A percentile compares a stretch with the other conserved stretches of the same genome.
Conservation (phyloP, 2,329 filamentous ascomycete genomes). For the Fusarium floridanum region DNA sequence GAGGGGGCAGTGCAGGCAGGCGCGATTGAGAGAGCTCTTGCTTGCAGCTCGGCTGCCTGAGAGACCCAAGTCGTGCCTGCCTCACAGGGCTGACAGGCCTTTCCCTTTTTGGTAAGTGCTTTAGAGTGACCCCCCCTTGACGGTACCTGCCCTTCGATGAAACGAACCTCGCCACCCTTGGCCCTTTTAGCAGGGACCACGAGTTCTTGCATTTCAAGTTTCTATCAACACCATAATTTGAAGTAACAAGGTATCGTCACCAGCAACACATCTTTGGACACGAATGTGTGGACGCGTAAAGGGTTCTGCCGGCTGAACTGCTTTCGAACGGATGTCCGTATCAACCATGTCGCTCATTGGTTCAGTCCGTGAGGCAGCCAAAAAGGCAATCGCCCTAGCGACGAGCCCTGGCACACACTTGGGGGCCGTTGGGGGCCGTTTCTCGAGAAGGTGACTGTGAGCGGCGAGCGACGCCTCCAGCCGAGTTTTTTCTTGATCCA, state of each 20-base stretch:
- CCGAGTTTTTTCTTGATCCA: background rate
- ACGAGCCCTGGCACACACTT: slow-evolving; percentile 8
- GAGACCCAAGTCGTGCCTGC: slow-evolving; percentile 12
- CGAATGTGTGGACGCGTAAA: background rate
- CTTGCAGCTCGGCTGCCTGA: slow-evolving; percentile 10
- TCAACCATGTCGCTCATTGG: background rate
- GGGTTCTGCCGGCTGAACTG: background rate
- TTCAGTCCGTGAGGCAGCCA: slow-evolving; percentile 32
- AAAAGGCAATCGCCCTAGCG: slow-evolving; percentile 19
- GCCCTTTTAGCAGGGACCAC: slow-evolving; percentile 1
- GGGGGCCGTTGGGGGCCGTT: slow-evolving; percentile 39
- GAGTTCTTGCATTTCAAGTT: background rate
- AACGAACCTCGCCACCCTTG: slow-evolving; percentile 8
- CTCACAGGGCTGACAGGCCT: slow-evolving; percentile 36
- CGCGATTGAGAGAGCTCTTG: background rate
- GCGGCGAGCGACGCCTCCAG: background rate
- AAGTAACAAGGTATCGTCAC: background rate
- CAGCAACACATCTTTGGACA: background rate
- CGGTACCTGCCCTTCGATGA: background rate
- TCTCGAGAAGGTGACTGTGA: background rate
- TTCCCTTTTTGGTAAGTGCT: slow-evolving; percentile 19
- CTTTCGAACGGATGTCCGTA: background rate
- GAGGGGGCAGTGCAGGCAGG: slow-evolving; percentile 30
- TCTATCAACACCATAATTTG: slow-evolving; percentile 14
- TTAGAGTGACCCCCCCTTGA: background rate